Evolutionary conservation across 371 early-diverging fungal genomes (phyloP).

Genomic region (Dichotomocladium elegans): DNA sequence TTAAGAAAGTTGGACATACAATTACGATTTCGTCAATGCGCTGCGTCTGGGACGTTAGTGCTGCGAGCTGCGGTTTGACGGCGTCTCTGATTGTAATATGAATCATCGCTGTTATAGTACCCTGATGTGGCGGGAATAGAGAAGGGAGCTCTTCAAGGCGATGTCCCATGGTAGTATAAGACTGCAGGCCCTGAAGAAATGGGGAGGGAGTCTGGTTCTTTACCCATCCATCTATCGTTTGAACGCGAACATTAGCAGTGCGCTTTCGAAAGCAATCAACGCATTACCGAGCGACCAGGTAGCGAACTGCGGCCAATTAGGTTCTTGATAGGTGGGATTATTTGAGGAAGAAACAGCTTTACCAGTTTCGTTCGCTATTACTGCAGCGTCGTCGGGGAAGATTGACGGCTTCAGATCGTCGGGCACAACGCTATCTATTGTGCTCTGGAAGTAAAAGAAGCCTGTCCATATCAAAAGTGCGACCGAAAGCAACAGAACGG

Average conservation of each 20-base stretch:
- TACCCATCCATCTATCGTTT: not conserved
- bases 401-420: not conserved
- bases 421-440: not conserved
- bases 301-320: conserved; percentile 10
- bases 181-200: conserved; percentile 11
- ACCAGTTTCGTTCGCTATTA: not conserved
- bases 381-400: not conserved
- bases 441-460: conserved; percentile 3
- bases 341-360: not conserved
- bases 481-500: not conserved
- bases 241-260: not conserved
- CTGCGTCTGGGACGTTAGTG: conserved; percentile 31
- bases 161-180: conserved; percentile 15
- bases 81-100: conserved; percentile 14
- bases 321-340: not conserved
- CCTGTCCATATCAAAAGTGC: not conserved
- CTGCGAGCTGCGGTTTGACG: conserved; percentile 20
- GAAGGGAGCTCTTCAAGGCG: conserved; percentile 3
- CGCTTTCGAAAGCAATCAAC: not conserved
- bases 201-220: not conserved
- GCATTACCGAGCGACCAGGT: conserved; percentile 9
- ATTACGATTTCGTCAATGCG: conserved; percentile 31
- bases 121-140: not conserved
- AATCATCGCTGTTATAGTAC: conserved; percentile 12
- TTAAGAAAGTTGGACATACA: conserved; percentile 12